phyloP scores from a whole-genome alignment of 768 basidiomycete genomes.

The Glaciozyma antarctica region DNA sequence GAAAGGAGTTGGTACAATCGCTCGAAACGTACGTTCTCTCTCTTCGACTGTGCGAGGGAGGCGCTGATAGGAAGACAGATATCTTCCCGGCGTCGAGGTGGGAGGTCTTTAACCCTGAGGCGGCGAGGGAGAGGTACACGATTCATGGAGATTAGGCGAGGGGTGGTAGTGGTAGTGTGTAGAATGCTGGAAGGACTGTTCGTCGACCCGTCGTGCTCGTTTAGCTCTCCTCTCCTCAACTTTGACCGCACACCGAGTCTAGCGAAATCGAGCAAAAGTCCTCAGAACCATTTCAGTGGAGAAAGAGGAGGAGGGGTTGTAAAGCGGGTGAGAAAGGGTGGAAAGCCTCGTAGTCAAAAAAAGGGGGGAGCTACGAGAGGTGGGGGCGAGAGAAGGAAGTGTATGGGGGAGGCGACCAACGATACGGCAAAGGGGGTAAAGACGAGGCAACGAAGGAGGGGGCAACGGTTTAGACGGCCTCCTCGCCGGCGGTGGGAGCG shows the following conservation, averaged over 20 bases:
- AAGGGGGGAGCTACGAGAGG: neutral
- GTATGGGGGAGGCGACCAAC: neutral
- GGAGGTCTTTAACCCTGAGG: slow-evolving; percentile 32
- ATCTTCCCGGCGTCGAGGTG: slow-evolving; percentile 31
- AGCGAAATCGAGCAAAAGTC: too few species aligned
- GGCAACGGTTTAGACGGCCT: slow-evolving; percentile 12
- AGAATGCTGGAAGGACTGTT: neutral
- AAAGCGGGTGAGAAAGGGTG: neutral
- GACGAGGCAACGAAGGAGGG: too few species aligned
- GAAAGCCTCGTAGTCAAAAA: neutral
- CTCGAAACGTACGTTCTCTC: slow-evolving; percentile 54
- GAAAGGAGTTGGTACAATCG: slow-evolving; percentile 91
- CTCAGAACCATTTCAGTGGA: neutral
- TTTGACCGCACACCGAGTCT: too few species aligned
- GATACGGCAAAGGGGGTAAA: neutral
- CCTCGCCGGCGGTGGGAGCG: slow-evolving; percentile 17
- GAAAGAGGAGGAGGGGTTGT: neutral
- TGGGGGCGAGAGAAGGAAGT: neutral
- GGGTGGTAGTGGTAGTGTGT: neutral
- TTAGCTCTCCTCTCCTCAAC: too few species aligned
- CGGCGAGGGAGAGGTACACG: slow-evolving; percentile 23
- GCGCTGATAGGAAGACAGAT: slow-evolving; percentile 5
- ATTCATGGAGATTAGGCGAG: slow-evolving; percentile 14
- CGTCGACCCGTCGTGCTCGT: too few species aligned
- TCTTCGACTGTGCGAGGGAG: neutral